Base-by-base conservation (phyloP, 208 protist species). In the Wallacemonas collosoma region DNA sequence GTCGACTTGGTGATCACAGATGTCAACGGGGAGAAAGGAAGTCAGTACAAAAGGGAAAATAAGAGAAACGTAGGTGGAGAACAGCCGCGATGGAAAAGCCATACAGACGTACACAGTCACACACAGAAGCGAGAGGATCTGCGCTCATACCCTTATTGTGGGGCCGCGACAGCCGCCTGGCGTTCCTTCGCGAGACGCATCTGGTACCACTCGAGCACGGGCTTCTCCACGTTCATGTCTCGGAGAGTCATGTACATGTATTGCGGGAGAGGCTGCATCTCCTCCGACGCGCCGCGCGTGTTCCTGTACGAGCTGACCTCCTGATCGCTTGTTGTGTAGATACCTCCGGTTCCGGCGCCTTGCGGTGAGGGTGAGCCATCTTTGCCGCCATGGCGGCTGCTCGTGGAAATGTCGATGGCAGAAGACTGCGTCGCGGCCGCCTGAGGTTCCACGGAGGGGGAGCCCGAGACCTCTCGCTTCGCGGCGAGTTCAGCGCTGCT, bases 171-270 rank as follows among this genome's bases (percentile, higher is more conserved):
- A 56, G 77, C 74, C 5, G 77, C 75, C 58, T 76, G 72, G 41
- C 80, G 70, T 54, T 80, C 77, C 40, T 82, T 79, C 12, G 68
- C 62, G 36, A 95, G 84, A n/a, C 45, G 63, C 11, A 43, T 62
- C 69, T 82, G 81, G 71, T 82, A 92, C 9, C 67, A 89, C 44
- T 89, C 78, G 38, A 86, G 65, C 2, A 89, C 79, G 35, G 80
- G 69, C 57, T 77, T 73, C 26, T 83, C 83, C 40, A 93, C 72
- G 48, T 82, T 74, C 63, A 94, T 81, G 58, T 96, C 88, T 11
- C 82, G 83, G 63, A 96, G 80, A 14, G 82, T 82, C 17, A 90
- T 76, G 73, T 86, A 81, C 81, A 96, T 81, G 62, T 88, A 91
- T 12, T 78, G 83, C 9, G 78, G 68, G 53, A 93, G 86, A 2